Evolutionary conservation across 2,329 filamentous ascomycete genomes (phyloP), one percentile per base, ranked within the genome.

Genomic region (Beauveria medogensis): DNA sequence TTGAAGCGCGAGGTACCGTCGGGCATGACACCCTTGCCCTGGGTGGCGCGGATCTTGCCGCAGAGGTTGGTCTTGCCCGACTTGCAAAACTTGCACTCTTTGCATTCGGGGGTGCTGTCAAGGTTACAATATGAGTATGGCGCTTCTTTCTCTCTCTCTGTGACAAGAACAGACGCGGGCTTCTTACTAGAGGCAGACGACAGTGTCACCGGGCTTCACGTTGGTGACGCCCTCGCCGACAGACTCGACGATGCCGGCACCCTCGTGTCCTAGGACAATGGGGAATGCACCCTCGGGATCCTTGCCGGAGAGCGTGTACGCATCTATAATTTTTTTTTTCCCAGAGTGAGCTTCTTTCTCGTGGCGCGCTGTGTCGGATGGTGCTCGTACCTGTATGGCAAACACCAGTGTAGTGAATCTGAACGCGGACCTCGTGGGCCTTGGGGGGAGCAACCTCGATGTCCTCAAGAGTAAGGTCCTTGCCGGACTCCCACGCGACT

Each of bases 31-130:
- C 94, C 94, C 77, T 87, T 89, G 70, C 94, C 94, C 80, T 99
- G 94, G 50, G 94, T 97, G 51, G 91, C 91, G 70, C 94, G 89
- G 77, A 99, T 99, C 86, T 97, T 97, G 75, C 94, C 94, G 80
- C 93, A 97, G 62, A 97, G 89, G 79, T 97, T 96, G 71, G 93
- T 97, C 87, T 99, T 99, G 79, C 93, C 94, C 47, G 93, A 97
- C 78, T 91, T 94, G 88, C 94, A 99, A 84, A 97, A 97, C 82
- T 97, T 97, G 87, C 94, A 99, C 77, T 97, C 93, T 68, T 85
- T 82, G 81, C 94, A 97, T 80, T 97, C 93, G 66, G 94, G 94
- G 52, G 92, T 97, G 82, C 92, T 96, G 14, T 37, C 34, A 37
- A 37, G 12, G 12, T 37, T 12, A 16, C 2, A 6, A 37, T 0